Evolutionary conservation across 495 filamentous ascomycete genomes (phyloP), one percentile per base, ranked within the genome.

Genomic region (Daldinia vernicosa): DNA sequence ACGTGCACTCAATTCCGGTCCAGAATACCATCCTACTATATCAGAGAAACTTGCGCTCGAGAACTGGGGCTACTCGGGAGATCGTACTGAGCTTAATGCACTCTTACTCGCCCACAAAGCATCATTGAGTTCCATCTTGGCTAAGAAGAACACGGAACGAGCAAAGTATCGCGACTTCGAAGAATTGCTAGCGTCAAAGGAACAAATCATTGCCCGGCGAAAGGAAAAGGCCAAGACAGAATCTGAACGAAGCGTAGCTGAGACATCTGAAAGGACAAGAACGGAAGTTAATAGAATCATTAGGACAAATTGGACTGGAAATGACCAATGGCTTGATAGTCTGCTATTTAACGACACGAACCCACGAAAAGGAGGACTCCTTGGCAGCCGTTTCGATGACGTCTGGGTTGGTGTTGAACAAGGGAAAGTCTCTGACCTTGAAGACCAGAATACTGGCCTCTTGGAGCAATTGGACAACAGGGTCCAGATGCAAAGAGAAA

Each of bases 261-360:
- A 69, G 47, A 70, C 84, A 15, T 81, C 81, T 15, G 70, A 81
- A n/a, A 73, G 78, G 28, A 74, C 78, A 26, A 81, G 79, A 17
- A 71, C 75, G 0, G 79, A 82, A 14, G 73, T 88, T 12, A 81
- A 86, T 47, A 81, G 82, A 28, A 81, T 86, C 15, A 76, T 93
- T 30, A 84, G 84, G 66, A 86, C 87, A 22, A 92, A 93, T 66
- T 97, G 93, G 93, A 80, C 90, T 6, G 93, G 93, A 1, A 84
- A 89, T 67, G 82, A 87, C 54, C 83, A 89, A 56, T 92, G 91
- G 89, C 82, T 90, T 70, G 86, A 92, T 39, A 78, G 84, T 15
- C 72, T 96, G 22, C 77, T 93, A 0, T 83, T 89, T 51, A 92
- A 90, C 0, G 91, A 92, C 40, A 82, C 80, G 28, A 79, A 80